phyloP scores from a whole-genome alignment of 2,329 filamentous ascomycete genomes.

The Trichoderma sp. region DNA sequence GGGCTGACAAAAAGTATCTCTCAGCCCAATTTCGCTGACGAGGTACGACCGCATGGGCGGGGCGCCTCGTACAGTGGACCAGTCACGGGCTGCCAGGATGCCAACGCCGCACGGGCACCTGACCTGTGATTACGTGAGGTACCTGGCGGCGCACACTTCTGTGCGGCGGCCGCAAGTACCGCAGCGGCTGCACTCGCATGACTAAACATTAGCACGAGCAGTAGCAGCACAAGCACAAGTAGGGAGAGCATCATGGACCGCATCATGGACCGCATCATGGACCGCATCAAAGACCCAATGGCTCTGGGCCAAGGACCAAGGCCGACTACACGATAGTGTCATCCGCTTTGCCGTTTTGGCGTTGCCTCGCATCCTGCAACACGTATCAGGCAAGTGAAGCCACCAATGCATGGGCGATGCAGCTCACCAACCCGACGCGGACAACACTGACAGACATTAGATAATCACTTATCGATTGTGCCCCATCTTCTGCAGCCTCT shows the following conservation, averaged over 20 bases:
- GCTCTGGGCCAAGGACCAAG: constrained; percentile 6
- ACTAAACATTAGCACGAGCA: not conserved
- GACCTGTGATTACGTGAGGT: constrained; percentile 16
- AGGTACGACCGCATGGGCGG: constrained; percentile 7
- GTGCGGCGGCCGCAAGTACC: not conserved
- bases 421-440: constrained; percentile 8
- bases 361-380: constrained; percentile 7
- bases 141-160: not conserved
- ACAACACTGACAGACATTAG: constrained; percentile 3
- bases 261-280: not conserved
- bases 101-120: constrained; percentile 11
- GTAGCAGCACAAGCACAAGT: not conserved
- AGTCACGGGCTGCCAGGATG: constrained; percentile 11
- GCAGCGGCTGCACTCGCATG: not conserved
- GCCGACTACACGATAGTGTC: constrained; percentile 6
- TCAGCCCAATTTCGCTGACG: constrained; percentile 1
- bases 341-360: constrained; percentile 16
- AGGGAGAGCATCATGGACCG: not conserved
- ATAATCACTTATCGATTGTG: constrained; percentile 16
- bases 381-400: constrained; percentile 16
- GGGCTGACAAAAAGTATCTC: constrained; percentile 14
- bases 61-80: constrained; percentile 9
- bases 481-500: constrained; percentile 6
- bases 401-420: constrained; percentile 13
- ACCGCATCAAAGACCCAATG: not conserved